phyloP scores from a whole-genome alignment of 768 basidiomycete species.

The Lactarius psammicola region DNA sequence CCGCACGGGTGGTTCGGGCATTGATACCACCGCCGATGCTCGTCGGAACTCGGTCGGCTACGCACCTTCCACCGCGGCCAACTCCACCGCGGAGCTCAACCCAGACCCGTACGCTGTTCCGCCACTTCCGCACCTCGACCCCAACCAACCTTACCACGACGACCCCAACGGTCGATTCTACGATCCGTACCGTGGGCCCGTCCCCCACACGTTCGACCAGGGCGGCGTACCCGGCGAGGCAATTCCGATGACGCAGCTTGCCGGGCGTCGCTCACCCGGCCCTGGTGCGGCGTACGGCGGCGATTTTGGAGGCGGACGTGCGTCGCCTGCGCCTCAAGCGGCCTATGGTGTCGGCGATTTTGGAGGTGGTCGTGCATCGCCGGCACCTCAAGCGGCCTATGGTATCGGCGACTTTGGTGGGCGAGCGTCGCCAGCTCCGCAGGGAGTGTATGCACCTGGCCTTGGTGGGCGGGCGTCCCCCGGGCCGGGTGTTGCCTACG shows the following conservation, averaged over 20 bases:
- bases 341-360: constrained; percentile 3
- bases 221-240: constrained; percentile 44
- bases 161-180: constrained; percentile 56
- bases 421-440: too few relatives aligned
- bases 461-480: constrained; percentile 23
- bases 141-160: constrained; percentile 72
- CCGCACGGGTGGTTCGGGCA: constrained; percentile 68
- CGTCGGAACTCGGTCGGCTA: constrained; percentile 49
- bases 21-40: constrained; percentile 63
- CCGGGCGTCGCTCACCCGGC: constrained; percentile 32
- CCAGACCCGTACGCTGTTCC: constrained; percentile 80
- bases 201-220: constrained; percentile 63
- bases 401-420: constrained; percentile 25
- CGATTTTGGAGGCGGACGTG: constrained; percentile 17
- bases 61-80: constrained; percentile 44
- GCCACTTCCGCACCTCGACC: constrained; percentile 77
- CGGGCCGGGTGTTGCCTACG: constrained; percentile 7
- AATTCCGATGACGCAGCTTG: constrained; percentile 72
- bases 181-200: constrained; percentile 80
- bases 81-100: constrained; percentile 46
- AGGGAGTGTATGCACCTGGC: too few relatives aligned
- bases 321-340: constrained; percentile 14
- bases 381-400: constrained; percentile 23
- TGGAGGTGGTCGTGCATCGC: constrained; percentile 24
- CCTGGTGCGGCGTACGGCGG: constrained; percentile 30